phyloP scores from a whole-genome alignment of 1,139 yeast species.

The Nadsonia commutata region DNA sequence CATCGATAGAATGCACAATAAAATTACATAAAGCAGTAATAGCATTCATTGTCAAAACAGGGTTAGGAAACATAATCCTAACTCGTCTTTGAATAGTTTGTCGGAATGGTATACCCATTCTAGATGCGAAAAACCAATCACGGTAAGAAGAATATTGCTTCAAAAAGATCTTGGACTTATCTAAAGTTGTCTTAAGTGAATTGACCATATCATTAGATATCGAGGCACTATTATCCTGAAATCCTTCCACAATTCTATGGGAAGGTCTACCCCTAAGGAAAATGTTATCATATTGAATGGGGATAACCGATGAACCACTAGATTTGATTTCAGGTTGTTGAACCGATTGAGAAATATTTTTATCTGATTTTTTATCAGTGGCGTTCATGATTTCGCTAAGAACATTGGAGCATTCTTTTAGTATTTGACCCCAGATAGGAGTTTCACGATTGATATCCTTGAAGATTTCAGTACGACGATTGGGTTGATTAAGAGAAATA shows the following conservation, averaged over 20 bases:
- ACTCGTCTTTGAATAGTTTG: conserved; percentile 20
- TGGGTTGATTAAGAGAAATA: conserved; percentile 19
- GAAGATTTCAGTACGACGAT: conserved; percentile 22
- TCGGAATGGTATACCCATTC: conserved; percentile 17
- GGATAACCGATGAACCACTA: conserved; percentile 3
- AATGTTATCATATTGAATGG: conserved; percentile 2
- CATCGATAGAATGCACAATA: conserved; percentile 19
- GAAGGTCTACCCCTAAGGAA: conserved; percentile 3
- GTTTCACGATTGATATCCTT: conserved; percentile 21
- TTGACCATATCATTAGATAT: conserved; percentile 1
- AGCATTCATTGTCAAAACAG: conserved; percentile 16
- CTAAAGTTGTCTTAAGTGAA: neutral
- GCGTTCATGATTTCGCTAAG: conserved; percentile 9
- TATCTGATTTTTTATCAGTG: conserved; percentile 4
- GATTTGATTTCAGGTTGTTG: conserved; percentile 6
- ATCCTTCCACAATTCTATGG: conserved; percentile 4
- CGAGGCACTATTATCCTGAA: conserved; percentile 5
- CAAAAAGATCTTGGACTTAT: neutral
- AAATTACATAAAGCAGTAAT: conserved; percentile 17
- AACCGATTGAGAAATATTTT: neutral
- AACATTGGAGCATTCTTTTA: conserved; percentile 12
- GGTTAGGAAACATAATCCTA: conserved; percentile 17
- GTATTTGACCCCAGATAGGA: conserved; percentile 14
- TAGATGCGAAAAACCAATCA: conserved; percentile 8
- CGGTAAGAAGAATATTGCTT: neutral